Percentiles rank a stretch among this genome's conserved stretches.
Evolutionary conservation across 2,329 filamentous ascomycete genomes (phyloP).

Genomic region (Pyricularia grisea): DNA sequence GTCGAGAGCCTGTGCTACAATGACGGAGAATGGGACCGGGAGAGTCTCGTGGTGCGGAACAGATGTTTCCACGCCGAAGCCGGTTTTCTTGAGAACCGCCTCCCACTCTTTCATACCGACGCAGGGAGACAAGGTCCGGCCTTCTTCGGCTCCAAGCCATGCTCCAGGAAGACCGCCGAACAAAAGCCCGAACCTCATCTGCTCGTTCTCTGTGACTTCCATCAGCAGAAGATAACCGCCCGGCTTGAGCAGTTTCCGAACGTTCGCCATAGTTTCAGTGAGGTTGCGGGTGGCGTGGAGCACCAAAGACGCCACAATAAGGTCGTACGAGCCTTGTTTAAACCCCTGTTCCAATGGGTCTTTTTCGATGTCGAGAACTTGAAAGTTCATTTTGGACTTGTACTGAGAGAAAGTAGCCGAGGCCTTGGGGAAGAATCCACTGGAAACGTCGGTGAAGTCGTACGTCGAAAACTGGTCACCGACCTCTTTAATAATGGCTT

Average conservation of each 20-base stretch:
- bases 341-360: conserved; percentile 23
- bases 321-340: conserved; percentile 20
- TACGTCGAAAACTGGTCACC: conserved; percentile 13
- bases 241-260: conserved; percentile 23
- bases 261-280: conserved; percentile 19
- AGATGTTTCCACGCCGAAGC: conserved; percentile 14
- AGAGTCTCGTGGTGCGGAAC: background rate
- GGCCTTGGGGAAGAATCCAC: conserved; percentile 20
- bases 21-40: conserved; percentile 6
- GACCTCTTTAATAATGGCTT: conserved; percentile 18
- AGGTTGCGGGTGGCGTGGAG: conserved; percentile 23
- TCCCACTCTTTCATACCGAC: conserved; percentile 13
- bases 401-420: conserved; percentile 16
- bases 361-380: conserved; percentile 21
- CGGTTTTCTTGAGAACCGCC: conserved; percentile 10
- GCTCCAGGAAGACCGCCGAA: conserved; percentile 10
- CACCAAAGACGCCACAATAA: conserved; percentile 27
- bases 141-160: conserved; percentile 12
- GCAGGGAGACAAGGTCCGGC: conserved; percentile 7
- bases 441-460: conserved; percentile 12
- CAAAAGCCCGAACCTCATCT: background rate
- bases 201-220: conserved; percentile 1
- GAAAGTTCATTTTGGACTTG: conserved; percentile 16
- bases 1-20: conserved; percentile 16
- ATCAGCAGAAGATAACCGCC: conserved; percentile 28